A percentile compares a stretch with the other conserved stretches of the same genome.
These are phyloP conservation scores for Eucalyptus regnans DNA, from an alignment of 345 rosid species.

Conservation along the genomic window DNA sequence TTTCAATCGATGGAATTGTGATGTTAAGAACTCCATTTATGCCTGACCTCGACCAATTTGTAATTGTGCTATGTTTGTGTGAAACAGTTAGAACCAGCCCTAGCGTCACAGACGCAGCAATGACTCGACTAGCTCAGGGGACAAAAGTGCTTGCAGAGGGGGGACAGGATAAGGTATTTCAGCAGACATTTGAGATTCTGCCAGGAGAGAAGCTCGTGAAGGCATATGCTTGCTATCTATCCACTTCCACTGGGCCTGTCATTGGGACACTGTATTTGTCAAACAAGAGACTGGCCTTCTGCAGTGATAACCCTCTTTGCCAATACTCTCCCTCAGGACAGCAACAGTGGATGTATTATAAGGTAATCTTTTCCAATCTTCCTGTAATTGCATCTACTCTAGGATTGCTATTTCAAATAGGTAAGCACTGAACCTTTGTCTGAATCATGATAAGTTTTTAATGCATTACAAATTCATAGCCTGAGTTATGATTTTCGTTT, in stretches of 20 bases:
- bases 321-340: slow-evolving; percentile 28
- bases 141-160: background rate
- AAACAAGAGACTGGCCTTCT: slow-evolving; percentile 6
- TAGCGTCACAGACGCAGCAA: background rate
- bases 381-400: background rate
- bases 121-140: background rate
- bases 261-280: background rate
- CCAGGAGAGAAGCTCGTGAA: background rate
- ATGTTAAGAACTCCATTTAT: background rate
- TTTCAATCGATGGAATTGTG: background rate
- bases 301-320: slow-evolving; percentile 56
- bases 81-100: background rate
- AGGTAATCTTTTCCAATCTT: slow-evolving; percentile 21
- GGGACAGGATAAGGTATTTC: background rate
- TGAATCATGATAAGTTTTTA: background rate
- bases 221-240: background rate
- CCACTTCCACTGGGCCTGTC: background rate
- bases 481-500: background rate
- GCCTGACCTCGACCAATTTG: background rate
- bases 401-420: background rate
- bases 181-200: background rate
- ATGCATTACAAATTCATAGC: background rate
- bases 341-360: slow-evolving; percentile 50
- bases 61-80: background rate
- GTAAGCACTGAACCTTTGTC: background rate